Base-by-base conservation (phyloP, 2,329 filamentous ascomycete genomes). In the Arthrobotrys musiformis region DNA sequence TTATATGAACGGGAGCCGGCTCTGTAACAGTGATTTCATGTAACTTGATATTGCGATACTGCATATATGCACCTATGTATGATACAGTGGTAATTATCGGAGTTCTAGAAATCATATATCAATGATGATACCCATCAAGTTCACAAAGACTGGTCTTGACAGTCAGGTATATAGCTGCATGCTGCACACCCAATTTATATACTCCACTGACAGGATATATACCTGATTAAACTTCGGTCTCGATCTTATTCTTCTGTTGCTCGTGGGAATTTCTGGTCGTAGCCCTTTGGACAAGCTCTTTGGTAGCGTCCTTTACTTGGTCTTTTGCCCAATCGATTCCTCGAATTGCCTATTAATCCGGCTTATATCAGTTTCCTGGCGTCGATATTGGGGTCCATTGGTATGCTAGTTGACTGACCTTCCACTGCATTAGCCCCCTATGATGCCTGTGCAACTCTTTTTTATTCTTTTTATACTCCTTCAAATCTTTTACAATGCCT, bases 381-480 rank as follows among this genome's bases (percentile, higher is more conserved):
- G n/a, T 35, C 37, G 33, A 28, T 26, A 17, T 24, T 30, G 7
- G 15, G 44, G 4, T 8, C 6, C 4, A 40, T 58, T 5, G 28
- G 11, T 17, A 19, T 61, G n/a, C n/a, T n/a, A n/a, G n/a, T 0
- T 9, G 24, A 33, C 60, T 15, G 33, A 80, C 81, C 81, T 87
- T 87, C 89, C 90, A 93, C 83, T 93, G 91, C 91, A 93, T 93
- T 44, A 91, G 81, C 0, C 91, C 91, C 22, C 89, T 84, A 81
- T 93, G 89, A 81, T 88, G 87, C 58, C 90, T 85, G 82, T 92
- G 90, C 79, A 91, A 83, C 76, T 88, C 86, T 82, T 87, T 88
- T 79, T 86, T 85, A 79, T 89, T 85, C 70, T 86, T 85, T 81
- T 87, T 88, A 81, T 90, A 91, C 75, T 91, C 89, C 70, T 86